A percentile compares a stretch with the other conserved stretches of the same genome.
Evolutionary conservation across 768 basidiomycete species (phyloP).

Genomic region (Russula compacta): DNA sequence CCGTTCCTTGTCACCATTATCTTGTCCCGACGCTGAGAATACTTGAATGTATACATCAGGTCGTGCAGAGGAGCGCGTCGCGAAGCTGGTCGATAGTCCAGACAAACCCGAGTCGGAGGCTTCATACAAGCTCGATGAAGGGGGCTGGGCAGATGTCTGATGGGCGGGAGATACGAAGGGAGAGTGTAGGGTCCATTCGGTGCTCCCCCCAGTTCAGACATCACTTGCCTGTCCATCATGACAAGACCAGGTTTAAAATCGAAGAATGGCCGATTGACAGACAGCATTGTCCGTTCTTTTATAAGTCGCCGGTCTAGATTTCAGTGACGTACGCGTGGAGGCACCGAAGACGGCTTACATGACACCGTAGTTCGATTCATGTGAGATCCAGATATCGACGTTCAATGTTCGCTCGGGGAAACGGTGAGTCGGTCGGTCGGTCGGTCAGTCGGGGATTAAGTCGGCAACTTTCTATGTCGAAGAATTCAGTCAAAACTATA

Average conservation of each 20-base stretch:
- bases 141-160: constrained; percentile 82
- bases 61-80: constrained; percentile 84
- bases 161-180: not conserved
- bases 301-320: not conserved
- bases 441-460: too few species aligned
- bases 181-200: not conserved
- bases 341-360: not conserved
- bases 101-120: constrained; percentile 87
- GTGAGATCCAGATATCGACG: too few species aligned
- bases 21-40: not conserved
- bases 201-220: too few species aligned
- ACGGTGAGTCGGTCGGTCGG: too few species aligned
- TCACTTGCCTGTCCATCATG: not conserved
- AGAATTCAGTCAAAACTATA: not conserved
- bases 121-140: constrained; percentile 85
- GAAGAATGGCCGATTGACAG: not conserved
- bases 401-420: too few species aligned
- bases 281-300: not conserved
- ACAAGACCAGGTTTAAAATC: not conserved
- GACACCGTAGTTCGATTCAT: too few species aligned
- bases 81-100: constrained; percentile 83
- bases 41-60: constrained; percentile 35
- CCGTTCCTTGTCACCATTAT: not conserved
- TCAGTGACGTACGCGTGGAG: not conserved
- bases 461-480: not conserved